Conservation (phyloP, 306 rosid genomes). For the Corylus americana region DNA sequence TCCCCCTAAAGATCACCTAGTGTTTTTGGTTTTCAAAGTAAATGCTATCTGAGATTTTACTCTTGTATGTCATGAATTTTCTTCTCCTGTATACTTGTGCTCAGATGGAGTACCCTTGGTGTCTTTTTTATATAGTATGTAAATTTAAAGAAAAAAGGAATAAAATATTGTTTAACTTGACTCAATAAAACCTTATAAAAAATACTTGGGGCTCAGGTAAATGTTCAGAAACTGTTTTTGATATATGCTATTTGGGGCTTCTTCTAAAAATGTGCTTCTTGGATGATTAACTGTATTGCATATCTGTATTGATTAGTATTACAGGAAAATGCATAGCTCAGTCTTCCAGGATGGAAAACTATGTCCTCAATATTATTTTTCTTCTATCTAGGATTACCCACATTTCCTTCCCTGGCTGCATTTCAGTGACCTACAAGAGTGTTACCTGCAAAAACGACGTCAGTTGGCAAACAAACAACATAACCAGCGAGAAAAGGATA, state of each 20-base stretch:
- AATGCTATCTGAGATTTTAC: not conserved
- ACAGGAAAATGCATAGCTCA: not conserved
- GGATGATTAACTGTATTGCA: not conserved
- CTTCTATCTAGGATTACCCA: slow-evolving; percentile 15
- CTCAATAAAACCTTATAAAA: not conserved
- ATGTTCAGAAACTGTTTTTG: slow-evolving; percentile 17
- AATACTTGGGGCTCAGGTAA: slow-evolving; percentile 7
- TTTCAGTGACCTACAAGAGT: slow-evolving; percentile 94
- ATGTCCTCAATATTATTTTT: slow-evolving; percentile 15
- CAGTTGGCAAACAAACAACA: slow-evolving; percentile 60
- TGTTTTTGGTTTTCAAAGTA: slow-evolving; percentile 6
- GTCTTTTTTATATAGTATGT: not conserved
- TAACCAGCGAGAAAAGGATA: slow-evolving; percentile 61
- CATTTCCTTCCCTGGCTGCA: slow-evolving; percentile 41
- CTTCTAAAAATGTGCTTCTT: slow-evolving; percentile 1
- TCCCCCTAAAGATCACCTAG: not conserved
- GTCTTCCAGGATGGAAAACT: slow-evolving; percentile 11
- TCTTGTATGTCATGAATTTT: not conserved
- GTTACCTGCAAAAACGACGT: slow-evolving; percentile 90
- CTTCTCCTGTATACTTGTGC: slow-evolving; percentile 5
- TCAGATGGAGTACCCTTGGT: not conserved
- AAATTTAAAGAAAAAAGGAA: not conserved
- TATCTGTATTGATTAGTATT: not conserved
- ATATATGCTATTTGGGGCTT: not conserved
- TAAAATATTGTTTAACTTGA: slow-evolving; percentile 4